A percentile compares a stretch with the other conserved stretches of the same genome.
These are phyloP conservation scores for Linderniella brevidens DNA, from an alignment of 257 asterid species.

Conservation along the genomic window DNA sequence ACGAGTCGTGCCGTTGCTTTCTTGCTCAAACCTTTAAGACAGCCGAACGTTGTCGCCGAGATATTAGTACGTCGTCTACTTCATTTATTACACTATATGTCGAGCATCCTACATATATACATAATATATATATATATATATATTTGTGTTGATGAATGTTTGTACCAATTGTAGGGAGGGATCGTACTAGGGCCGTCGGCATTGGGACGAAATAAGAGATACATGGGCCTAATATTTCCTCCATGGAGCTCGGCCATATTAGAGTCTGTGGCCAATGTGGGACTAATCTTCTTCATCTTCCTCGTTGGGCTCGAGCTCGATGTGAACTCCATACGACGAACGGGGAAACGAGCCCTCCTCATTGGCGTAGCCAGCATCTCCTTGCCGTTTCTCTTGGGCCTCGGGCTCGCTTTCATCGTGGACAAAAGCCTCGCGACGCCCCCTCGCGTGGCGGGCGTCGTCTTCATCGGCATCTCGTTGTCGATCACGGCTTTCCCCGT, in stretches of 20 bases:
- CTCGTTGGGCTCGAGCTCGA: slow-evolving; percentile 13
- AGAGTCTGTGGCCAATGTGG: slow-evolving; percentile 8
- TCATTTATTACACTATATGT: background rate
- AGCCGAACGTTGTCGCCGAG: slow-evolving; percentile 48
- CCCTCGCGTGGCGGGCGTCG: slow-evolving; percentile 12
- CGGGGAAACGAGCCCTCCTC: slow-evolving; percentile 6
- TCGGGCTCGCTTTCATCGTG: slow-evolving; percentile 29
- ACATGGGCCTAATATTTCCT: slow-evolving; percentile 4
- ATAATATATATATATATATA: background rate
- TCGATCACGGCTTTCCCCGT: slow-evolving; percentile 63
- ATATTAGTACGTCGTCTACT: slow-evolving; percentile 21
- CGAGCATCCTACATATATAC: background rate
- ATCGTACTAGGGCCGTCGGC: slow-evolving; percentile 12
- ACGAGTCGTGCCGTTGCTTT: slow-evolving; percentile 32
- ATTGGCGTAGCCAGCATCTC: slow-evolving; percentile 7
- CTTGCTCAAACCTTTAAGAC: slow-evolving; percentile 47
- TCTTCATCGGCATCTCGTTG: slow-evolving; percentile 50
- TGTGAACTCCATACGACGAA: slow-evolving; percentile 9
- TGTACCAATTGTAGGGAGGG: slow-evolving; percentile 8
- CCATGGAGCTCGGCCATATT: slow-evolving; percentile 11
- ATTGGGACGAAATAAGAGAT: slow-evolving; percentile 6
- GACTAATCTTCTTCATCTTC: slow-evolving; percentile 11
- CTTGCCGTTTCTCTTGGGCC: slow-evolving; percentile 12
- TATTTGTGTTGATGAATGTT: background rate
- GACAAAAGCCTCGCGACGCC: slow-evolving; percentile 21